Evolutionary conservation across 2,329 filamentous ascomycete genomes (phyloP), one percentile per base, ranked within the genome.

Genomic region (Alternaria angustiovoidea): DNA sequence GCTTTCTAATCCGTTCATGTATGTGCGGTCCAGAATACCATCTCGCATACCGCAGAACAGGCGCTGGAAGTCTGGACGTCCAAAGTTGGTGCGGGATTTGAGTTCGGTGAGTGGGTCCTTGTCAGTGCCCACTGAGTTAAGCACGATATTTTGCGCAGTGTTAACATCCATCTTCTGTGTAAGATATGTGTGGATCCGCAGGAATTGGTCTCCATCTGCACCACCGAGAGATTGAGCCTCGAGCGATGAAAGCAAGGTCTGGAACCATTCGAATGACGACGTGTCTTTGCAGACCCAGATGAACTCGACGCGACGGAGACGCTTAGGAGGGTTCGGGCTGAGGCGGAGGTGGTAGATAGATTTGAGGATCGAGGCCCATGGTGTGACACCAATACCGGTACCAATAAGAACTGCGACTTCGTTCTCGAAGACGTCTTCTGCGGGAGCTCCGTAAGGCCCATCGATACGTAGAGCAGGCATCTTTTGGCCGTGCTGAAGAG

Each of bases 251-350:
- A 99, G 87, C 1, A 99, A 88, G 1, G 91, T 93, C 78, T 99
- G 95, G 84, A 99, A 98, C 95, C 95, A 99, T 81, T 98, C 95
- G 74, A 99, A 99, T 0, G 94, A 97, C 34, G 88, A 91, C 0
- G 94, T 97, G 75, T 97, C 94, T 79, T 92, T 95, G 86, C 94
- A 97, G 52, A 98, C 90, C 95, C 95, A 99, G 83, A 99, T 96
- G 81, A 99, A 99, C 79, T 99, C 95, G 32, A 99, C 94, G 78
- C 95, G 91, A 61, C 93, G 91, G 47, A 99, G 89, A 75, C 94
- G 92, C 51, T 88, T 89, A 1, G 94, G 94, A 24, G 94, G 92
- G 82, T 97, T 95, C 7, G 94, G 94, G 16, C 90, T 88, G 66
- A 95, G 90, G 64, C 95, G 93, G 73, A 96, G 86, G 79, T 99